Evolutionary conservation across 768 basidiomycete species (phyloP).

Genomic region (Panus rudis): DNA sequence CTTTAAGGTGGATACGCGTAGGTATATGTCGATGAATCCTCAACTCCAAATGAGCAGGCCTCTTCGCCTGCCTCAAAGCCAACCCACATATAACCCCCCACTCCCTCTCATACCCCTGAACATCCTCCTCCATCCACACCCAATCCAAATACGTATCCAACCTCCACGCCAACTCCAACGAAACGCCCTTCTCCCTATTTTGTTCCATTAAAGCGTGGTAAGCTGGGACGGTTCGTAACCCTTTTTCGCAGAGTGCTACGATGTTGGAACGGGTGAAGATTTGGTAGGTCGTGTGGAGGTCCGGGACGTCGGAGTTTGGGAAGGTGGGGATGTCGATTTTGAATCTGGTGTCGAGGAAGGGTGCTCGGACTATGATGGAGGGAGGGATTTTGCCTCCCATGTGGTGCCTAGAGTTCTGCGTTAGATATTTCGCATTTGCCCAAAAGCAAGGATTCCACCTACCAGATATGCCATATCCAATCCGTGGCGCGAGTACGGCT

Average conservation of each 20-base stretch:
- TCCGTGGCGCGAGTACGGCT: slow-evolving; percentile 73
- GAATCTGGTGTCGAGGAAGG: slow-evolving; percentile 58
- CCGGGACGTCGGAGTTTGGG: slow-evolving; percentile 38
- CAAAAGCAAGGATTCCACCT: slow-evolving; percentile 2
- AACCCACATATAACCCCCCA: slow-evolving; percentile 77
- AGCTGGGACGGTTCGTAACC: slow-evolving; percentile 47
- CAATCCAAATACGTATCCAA: slow-evolving; percentile 72
- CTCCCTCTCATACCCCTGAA: slow-evolving; percentile 50
- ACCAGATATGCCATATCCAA: slow-evolving; percentile 91
- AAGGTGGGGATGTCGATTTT: slow-evolving; percentile 64
- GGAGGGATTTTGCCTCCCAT: slow-evolving; percentile 68
- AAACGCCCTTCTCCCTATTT: slow-evolving; percentile 46
- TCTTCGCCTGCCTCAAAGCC: slow-evolving; percentile 44
- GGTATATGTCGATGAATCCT: slow-evolving; percentile 67
- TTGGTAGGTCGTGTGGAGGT: slow-evolving; percentile 34
- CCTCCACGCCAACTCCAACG: slow-evolving; percentile 76
- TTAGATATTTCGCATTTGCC: background rate
- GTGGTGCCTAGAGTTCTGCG: slow-evolving; percentile 47
- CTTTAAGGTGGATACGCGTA: slow-evolving; percentile 33
- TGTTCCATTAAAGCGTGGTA: slow-evolving; percentile 57
- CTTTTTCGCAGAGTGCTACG: slow-evolving; percentile 51
- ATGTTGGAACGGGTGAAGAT: slow-evolving; percentile 58
- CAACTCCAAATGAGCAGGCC: slow-evolving; percentile 59
- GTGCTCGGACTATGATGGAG: slow-evolving; percentile 63
- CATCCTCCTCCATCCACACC: slow-evolving; percentile 70